Base-by-base conservation (phyloP, 208 protist genomes). In the Hexamita inflata region DNA sequence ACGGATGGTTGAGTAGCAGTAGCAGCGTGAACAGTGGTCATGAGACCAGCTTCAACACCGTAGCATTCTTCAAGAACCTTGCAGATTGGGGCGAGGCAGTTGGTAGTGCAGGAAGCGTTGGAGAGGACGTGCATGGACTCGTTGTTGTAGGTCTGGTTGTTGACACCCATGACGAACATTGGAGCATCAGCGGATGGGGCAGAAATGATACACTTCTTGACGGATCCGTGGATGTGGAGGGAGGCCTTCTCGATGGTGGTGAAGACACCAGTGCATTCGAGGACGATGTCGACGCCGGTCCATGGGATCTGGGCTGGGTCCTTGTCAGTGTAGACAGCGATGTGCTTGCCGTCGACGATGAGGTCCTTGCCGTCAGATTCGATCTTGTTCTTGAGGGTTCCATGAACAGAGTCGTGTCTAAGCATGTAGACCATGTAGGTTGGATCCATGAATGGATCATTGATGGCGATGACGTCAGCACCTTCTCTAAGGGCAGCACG, bases 71-170 rank as follows among this genome's bases (percentile, higher is more conserved):
- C 82, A 68, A 97, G 86, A 73, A 93, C 87, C 83, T 97, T 95
- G 73, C 88, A 92, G 30, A 99, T 75, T 58, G 96, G 95, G 1
- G 95, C 95, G 38, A 98, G 89, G 88, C 96, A 98, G 90, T 98
- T 99, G 77, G 95, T 98, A 67, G 96, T 99, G 89, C 96, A 99
- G 57, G 94, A 98, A 53, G 96, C 95, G 84, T 97, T 97, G 4
- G 90, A 96, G 49, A 98, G 83, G 38, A 98, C 82, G 57, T 88
- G 74, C 67, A 83, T 78, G 59, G 78, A 76, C 74, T 84, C 84
- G n/a, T 38, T 75, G 76, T 88, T 84, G 84, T 93, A 97, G 67
- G 86, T 80, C 9, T 90, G 67, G 77, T 97, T 79, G 87, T 99
- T 99, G 57, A 97, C 93, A 75, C 96, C 96, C 85, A 96, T 94